Base-by-base conservation (phyloP, 352 stramenopile genomes). In the Globisporangium perplexum region DNA sequence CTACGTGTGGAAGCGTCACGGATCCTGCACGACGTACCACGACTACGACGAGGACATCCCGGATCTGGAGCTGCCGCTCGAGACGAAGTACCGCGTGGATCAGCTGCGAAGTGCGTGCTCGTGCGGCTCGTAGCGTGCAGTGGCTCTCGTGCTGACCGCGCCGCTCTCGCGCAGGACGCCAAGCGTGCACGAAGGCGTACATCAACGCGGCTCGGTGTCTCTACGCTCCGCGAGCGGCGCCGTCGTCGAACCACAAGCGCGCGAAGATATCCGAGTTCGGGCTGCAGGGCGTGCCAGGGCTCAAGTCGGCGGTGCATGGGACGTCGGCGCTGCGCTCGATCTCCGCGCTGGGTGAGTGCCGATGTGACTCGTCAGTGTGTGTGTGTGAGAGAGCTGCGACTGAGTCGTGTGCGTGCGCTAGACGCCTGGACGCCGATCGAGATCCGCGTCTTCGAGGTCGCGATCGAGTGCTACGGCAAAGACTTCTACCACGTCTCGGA, bases 1-100 rank as follows among this genome's bases (percentile, higher is more conserved):
- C 50, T 95, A 95, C 53, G 69, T 92, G 28, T 95, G 85, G 85
- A 95, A 95, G 50, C 91, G 88, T 50, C 76, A 88, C 31, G 77
- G 77, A 4, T 75, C 71, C 17, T 72, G 68, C 43, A 43, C 49
- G 51, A 28, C 78, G 71, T 64, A 62, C 50, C 42, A 68, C 57
- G 31, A 84, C 60, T 47, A 39, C 60, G 35, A 74, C 55, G 72
- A 86, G 35, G 68, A 83, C 51, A 68, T 82, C 44, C 55, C 74
- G 45, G 74, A 87, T 24, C 64, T 75, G 10, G 70, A 75, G 18
- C 65, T 87, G 52, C 77, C 74, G 1, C 74, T 50, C 23, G 72
- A 85, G 52, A 86, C 69, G 3, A 66, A 85, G 20, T 86, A 83
- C 47, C 46, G 78, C 10, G 62, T 88, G 23, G 77, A 89, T 54